Evolutionary conservation across 108 stramenopile species (phyloP).

Genomic region (Nitzschia palea): DNA sequence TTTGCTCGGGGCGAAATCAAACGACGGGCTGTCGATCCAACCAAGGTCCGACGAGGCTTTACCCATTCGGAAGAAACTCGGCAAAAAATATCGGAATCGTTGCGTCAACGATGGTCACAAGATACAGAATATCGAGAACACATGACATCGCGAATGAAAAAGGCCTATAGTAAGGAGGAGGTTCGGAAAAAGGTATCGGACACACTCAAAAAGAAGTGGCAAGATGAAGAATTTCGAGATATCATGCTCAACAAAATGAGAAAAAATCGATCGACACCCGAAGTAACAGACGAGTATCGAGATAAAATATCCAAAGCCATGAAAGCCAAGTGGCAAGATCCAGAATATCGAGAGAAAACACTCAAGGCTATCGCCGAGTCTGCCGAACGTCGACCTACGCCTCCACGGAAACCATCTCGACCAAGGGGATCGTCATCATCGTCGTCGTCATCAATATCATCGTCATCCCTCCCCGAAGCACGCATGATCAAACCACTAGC

Average conservation of each 20-base stretch:
- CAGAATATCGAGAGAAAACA: constrained; percentile 66
- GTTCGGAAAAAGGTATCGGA: constrained; percentile 56
- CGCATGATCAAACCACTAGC: neutral
- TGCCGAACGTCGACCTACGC: constrained; percentile 16
- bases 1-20: constrained; percentile 70
- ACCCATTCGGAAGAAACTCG: constrained; percentile 78
- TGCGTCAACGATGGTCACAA: constrained; percentile 71
- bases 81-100: constrained; percentile 68
- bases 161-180: constrained; percentile 17
- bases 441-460: too few relatives aligned
- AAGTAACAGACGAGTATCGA: constrained; percentile 40
- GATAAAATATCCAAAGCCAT: constrained; percentile 79
- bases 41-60: constrained; percentile 60
- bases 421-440: neutral
- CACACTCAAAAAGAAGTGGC: constrained; percentile 76
- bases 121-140: constrained; percentile 64
- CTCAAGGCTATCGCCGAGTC: constrained; percentile 56
- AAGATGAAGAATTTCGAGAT: constrained; percentile 75
- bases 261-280: neutral
- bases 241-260: constrained; percentile 75
- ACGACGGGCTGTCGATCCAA: constrained; percentile 40
- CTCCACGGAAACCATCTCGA: constrained; percentile 24
- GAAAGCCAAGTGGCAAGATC: constrained; percentile 84
- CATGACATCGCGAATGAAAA: constrained; percentile 52
- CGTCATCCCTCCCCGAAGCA: neutral